Conservation (phyloP, 2,329 filamentous ascomycete genomes). For the Tothia fuscella region DNA sequence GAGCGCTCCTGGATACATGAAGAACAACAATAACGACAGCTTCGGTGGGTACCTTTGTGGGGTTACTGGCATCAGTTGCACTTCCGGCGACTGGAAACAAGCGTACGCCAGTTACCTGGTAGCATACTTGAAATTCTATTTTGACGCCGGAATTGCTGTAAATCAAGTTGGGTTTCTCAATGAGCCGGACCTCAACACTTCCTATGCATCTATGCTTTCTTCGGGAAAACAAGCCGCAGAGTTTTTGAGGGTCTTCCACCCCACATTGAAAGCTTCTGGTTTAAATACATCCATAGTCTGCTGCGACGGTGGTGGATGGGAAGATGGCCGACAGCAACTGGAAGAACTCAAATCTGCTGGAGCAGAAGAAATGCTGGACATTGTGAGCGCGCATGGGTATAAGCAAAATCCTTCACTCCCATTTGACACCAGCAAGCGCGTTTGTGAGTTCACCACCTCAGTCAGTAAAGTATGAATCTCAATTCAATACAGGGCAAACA, state of each 20-base stretch:
- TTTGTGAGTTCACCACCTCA: conserved; percentile 2
- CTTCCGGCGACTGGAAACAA: conserved; percentile 35
- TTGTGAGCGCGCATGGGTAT: conserved; percentile 19
- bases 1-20: conserved; percentile 39
- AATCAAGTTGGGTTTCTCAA: conserved; percentile 38
- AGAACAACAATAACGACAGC: conserved; percentile 29
- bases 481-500: conserved; percentile 1
- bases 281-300: conserved; percentile 4
- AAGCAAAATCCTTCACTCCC: neutral
- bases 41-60: conserved; percentile 25
- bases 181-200: conserved; percentile 23
- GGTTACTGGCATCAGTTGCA: conserved; percentile 26
- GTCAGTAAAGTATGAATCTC: conserved; percentile 14
- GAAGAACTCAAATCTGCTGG: conserved; percentile 13
- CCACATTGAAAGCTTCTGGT: conserved; percentile 5
- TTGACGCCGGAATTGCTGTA: conserved; percentile 30
- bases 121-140: conserved; percentile 37
- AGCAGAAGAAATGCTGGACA: conserved; percentile 14
- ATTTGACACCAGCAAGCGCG: conserved; percentile 4
- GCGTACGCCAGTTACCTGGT: conserved; percentile 39
- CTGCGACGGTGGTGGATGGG: conserved; percentile 10
- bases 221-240: conserved; percentile 7
- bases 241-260: conserved; percentile 7
- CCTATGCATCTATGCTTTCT: conserved; percentile 11
- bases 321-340: conserved; percentile 17